These are phyloP conservation scores for Darksidea phi DNA, from an alignment of 495 filamentous ascomycete genomes.

Conservation along the genomic window DNA sequence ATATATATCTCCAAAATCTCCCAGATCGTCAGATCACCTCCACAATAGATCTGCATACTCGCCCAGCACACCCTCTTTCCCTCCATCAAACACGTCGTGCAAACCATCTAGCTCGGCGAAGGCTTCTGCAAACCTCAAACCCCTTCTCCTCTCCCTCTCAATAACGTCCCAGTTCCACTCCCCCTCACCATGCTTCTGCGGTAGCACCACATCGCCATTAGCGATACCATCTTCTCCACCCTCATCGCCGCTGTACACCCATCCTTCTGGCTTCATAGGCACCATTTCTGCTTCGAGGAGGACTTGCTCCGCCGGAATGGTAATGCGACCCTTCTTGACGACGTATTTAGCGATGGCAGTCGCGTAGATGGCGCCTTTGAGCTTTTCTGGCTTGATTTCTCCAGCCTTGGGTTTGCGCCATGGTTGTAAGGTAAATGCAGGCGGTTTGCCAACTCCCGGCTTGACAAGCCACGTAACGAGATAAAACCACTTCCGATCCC, in stretches of 20 bases:
- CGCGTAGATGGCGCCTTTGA: slow-evolving; percentile 58
- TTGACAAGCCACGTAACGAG: slow-evolving; percentile 69
- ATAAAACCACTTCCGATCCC: slow-evolving; percentile 86
- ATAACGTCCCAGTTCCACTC: slow-evolving; percentile 47
- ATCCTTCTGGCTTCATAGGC: slow-evolving; percentile 50
- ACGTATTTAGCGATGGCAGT: slow-evolving; percentile 83
- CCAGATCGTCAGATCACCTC: neutral
- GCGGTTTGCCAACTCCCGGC: slow-evolving; percentile 55
- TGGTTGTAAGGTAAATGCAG: slow-evolving; percentile 50
- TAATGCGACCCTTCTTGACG: slow-evolving; percentile 82
- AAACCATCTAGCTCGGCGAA: slow-evolving; percentile 42
- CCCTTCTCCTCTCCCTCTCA: slow-evolving; percentile 42
- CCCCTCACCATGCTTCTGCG: slow-evolving; percentile 4
- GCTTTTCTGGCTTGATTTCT: slow-evolving; percentile 37
- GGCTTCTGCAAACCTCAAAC: slow-evolving; percentile 40
- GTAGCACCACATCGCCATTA: slow-evolving; percentile 20
- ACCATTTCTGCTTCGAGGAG: slow-evolving; percentile 68
- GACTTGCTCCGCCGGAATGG: slow-evolving; percentile 76
- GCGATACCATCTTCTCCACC: slow-evolving; percentile 54
- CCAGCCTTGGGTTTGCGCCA: slow-evolving; percentile 36
- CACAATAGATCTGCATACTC: slow-evolving; percentile 42
- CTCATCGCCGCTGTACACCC: slow-evolving; percentile 48
- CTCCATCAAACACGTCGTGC: slow-evolving; percentile 42
- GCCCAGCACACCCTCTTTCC: slow-evolving; percentile 39
- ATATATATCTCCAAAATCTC: neutral